phyloP scores from a whole-genome alignment of 345 rosid genomes.

The Populus euphratica region DNA sequence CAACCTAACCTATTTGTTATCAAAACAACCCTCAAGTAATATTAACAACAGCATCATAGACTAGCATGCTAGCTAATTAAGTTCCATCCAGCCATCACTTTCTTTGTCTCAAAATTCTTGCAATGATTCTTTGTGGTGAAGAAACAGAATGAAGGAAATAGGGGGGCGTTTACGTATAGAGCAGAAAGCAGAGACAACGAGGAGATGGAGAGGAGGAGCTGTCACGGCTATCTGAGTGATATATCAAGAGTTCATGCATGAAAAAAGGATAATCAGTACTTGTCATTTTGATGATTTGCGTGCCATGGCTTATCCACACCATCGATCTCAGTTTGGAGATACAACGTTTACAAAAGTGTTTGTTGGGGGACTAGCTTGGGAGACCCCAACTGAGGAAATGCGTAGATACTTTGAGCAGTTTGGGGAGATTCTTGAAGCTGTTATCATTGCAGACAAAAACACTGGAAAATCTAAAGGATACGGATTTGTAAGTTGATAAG shows the following conservation, averaged over 20 bases:
- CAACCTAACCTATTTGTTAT: constrained; percentile 1
- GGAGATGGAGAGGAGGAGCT: neutral
- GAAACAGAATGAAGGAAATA: constrained; percentile 10
- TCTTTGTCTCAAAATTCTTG: constrained; percentile 16
- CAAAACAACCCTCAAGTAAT: neutral
- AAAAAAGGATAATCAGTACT: constrained; percentile 17
- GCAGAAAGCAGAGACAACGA: constrained; percentile 11
- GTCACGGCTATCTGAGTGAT: neutral
- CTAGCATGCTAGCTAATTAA: neutral
- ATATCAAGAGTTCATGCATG: constrained; percentile 15
- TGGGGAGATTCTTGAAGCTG: constrained; percentile 96
- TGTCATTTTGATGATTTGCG: constrained; percentile 13
- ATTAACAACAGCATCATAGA: constrained; percentile 16
- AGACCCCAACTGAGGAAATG: constrained; percentile 86
- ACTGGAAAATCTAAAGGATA: constrained; percentile 95
- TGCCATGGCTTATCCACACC: constrained; percentile 51
- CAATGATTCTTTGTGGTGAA: constrained; percentile 20
- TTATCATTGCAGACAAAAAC: constrained; percentile 71
- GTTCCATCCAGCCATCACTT: constrained; percentile 9
- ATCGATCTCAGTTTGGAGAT: constrained; percentile 93
- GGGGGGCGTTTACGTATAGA: neutral
- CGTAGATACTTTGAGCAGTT: constrained; percentile 77
- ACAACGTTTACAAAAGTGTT: constrained; percentile 85
- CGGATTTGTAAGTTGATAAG: constrained; percentile 64
- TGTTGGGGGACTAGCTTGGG: constrained; percentile 96